A percentile compares a stretch with the other conserved stretches of the same genome.
These are phyloP conservation scores for Cadophora sp. DNA, from an alignment of 2,329 filamentous ascomycete species.

Conservation along the genomic window DNA sequence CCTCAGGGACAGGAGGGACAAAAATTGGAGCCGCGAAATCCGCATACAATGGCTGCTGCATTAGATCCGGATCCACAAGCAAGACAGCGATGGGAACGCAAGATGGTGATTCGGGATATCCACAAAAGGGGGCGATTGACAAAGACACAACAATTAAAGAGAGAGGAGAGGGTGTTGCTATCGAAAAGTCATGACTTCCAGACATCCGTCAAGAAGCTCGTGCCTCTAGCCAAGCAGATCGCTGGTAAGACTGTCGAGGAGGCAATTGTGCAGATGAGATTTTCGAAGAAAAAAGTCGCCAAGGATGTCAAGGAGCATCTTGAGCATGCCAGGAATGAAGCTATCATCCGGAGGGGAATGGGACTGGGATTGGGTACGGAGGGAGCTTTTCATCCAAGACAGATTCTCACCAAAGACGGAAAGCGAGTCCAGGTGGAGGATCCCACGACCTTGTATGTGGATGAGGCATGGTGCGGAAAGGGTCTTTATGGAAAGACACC, in stretches of 20 bases:
- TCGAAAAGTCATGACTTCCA: conserved; percentile 76
- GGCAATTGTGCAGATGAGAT: conserved; percentile 92
- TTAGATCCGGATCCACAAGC: conserved; percentile 78
- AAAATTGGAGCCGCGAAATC: conserved; percentile 48
- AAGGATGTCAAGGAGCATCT: conserved; percentile 80
- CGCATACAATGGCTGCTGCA: conserved; percentile 62
- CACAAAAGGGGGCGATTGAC: conserved; percentile 70
- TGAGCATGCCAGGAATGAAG: conserved; percentile 80
- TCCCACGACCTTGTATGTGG: conserved; percentile 84
- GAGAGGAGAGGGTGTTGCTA: conserved; percentile 61
- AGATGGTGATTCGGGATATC: conserved; percentile 81
- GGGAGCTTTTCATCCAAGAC: conserved; percentile 51
- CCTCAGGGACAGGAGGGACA: conserved; percentile 29
- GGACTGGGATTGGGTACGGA: conserved; percentile 60
- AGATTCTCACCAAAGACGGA: conserved; percentile 78
- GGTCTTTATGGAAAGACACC: conserved; percentile 64
- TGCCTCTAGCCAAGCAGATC: conserved; percentile 85
- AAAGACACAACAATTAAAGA: conserved; percentile 70
- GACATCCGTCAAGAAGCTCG: conserved; percentile 91
- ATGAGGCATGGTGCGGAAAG: conserved; percentile 90
- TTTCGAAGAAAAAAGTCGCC: conserved; percentile 92
- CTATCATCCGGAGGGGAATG: conserved; percentile 84
- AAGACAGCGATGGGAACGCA: conserved; percentile 79
- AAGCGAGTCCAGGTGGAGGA: conserved; percentile 74
- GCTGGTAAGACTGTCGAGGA: conserved; percentile 93